Base-by-base conservation (phyloP, 2,329 filamentous ascomycete species). In the Aureobasidium lini region DNA sequence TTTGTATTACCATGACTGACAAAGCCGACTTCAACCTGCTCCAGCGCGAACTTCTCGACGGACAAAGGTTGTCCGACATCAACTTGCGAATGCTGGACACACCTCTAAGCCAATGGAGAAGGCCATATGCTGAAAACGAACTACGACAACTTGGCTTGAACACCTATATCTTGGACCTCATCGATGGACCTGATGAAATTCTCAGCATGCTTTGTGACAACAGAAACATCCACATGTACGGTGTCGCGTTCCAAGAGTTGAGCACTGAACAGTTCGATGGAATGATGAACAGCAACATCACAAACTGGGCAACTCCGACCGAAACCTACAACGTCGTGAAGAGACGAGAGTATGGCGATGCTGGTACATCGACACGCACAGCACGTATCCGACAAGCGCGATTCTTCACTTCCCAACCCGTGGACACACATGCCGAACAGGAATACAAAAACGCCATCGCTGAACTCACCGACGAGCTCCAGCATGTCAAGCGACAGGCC, bases 181-280 rank as follows among this genome's bases (percentile, higher is more conserved):
- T 99, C 6, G 81, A 86, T 36, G 94, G 93, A 0, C 95, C 95
- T 0, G 84, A 87, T 1, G 82, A 89, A 1, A 89, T 99, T 1
- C 76, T 97, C 36, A 87, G 90, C 6, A 94, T 95, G 88, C 81
- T 99, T 23, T 96, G 91, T 71, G 81, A 84, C 11, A 86, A 89
- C 65, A 83, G 81, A 60, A 81, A 77, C 57, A 72, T 96, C 6
- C 84, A 95, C 66, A 76, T 77, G 29, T 86, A 86, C 6, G 90
- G 84, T 0, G 81, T 93, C 46, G 78, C 82, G 15, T 75, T 85
- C 13, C 71, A 71, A 5, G 84, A 89, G 9, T 83, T 92, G 36
- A 82, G 72, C 2, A 82, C 89, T 34, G 77, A 81, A 40, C 85
- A 90, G 65, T 90, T 86, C 66, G 77, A 87, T n/a, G 75, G 72